Evolutionary conservation across 331 rosid species (phyloP).

Genomic region (Rosa hybrid): DNA sequence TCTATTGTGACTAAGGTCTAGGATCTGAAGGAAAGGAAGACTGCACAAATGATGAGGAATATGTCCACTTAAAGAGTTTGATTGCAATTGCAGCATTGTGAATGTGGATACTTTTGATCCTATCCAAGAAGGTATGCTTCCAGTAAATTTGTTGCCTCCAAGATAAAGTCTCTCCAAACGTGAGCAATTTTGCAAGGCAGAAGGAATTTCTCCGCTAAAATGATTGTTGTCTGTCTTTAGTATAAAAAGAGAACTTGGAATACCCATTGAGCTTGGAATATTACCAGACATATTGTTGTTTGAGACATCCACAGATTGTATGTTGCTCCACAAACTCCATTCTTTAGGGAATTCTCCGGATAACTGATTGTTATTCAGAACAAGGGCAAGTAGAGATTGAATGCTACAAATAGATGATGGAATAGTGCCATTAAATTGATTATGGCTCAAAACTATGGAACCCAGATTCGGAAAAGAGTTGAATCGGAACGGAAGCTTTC

Average conservation of each 20-base stretch:
- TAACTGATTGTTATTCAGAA: not conserved
- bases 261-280: not conserved
- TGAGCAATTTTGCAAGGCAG: constrained; percentile 5
- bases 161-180: not conserved
- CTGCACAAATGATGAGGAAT: constrained; percentile 14
- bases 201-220: constrained; percentile 25
- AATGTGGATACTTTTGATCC: not conserved
- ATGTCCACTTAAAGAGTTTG: constrained; percentile 19
- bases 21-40: constrained; percentile 11
- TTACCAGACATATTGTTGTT: not conserved
- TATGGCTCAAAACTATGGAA: not conserved
- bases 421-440: constrained; percentile 14
- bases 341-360: not conserved
- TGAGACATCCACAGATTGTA: not conserved
- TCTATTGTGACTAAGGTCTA: constrained; percentile 17
- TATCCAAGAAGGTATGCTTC: not conserved
- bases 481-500: not conserved
- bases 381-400: not conserved
- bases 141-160: constrained; percentile 8
- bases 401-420: not conserved
- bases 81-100: not conserved
- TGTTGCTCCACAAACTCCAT: not conserved
- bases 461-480: not conserved
- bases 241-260: not conserved
- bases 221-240: not conserved